Conservation (phyloP, 441 rosid species). For the Omphalea diandra region DNA sequence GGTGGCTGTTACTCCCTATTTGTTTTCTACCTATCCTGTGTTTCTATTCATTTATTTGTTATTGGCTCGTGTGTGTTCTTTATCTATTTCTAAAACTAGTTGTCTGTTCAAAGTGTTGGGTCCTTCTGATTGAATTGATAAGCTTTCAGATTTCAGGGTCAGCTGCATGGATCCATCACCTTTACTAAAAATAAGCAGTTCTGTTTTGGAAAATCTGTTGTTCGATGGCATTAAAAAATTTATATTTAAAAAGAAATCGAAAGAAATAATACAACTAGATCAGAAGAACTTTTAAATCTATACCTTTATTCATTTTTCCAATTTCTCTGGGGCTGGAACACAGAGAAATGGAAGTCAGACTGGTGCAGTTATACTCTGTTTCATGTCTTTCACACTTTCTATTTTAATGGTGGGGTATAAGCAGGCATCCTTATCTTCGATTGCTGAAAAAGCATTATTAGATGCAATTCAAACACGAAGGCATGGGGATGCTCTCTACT, state of each 20-base stretch:
- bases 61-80: not conserved
- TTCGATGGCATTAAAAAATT: not conserved
- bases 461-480: slow-evolving; percentile 57
- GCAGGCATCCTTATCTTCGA: slow-evolving; percentile 75
- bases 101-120: slow-evolving; percentile 7
- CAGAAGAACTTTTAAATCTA: not conserved
- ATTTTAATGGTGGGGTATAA: slow-evolving; percentile 25
- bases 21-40: not conserved
- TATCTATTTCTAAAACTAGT: slow-evolving; percentile 1
- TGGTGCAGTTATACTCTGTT: not conserved
- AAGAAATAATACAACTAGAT: not conserved
- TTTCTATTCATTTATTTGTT: not conserved
- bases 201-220: not conserved
- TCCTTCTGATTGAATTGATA: slow-evolving; percentile 1
- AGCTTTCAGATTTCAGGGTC: not conserved
- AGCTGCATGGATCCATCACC: not conserved
- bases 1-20: slow-evolving; percentile 38
- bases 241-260: not conserved
- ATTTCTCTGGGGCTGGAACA: slow-evolving; percentile 1
- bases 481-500: slow-evolving; percentile 85
- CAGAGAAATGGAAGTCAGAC: slow-evolving; percentile 6
- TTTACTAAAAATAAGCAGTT: not conserved
- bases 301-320: not conserved
- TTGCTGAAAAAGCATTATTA: slow-evolving; percentile 74
- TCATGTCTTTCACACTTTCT: not conserved